Percentiles rank a stretch among this genome's conserved stretches.
Conservation (phyloP, 2,329 filamentous ascomycete genomes). For the Aschersonia sp. region DNA sequence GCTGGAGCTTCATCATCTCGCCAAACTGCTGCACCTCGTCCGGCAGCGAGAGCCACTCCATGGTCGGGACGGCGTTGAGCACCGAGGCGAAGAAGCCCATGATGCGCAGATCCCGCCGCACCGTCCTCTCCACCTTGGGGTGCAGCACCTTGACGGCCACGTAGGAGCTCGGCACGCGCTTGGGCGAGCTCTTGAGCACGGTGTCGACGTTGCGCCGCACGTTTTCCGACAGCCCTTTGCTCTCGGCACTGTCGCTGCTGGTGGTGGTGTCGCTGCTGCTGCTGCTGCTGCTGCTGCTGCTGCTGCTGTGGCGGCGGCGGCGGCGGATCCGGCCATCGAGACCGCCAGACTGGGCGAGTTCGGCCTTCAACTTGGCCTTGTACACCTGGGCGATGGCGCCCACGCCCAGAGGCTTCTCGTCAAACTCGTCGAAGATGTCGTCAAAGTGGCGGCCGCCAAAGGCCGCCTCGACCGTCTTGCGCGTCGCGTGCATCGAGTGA, state of each 20-base stretch:
- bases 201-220: slow-evolving; percentile 72
- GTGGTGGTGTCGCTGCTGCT: no score
- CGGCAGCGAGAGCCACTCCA: slow-evolving; percentile 92
- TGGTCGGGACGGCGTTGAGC: slow-evolving; percentile 79
- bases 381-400: slow-evolving; percentile 97
- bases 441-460: slow-evolving; percentile 71
- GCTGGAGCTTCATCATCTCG: slow-evolving; percentile 96
- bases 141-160: slow-evolving; percentile 95
- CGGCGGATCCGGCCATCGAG: slow-evolving; percentile 26
- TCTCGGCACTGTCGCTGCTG: slow-evolving; percentile 11
- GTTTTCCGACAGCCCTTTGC: slow-evolving; percentile 41
- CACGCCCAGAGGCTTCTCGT: slow-evolving; percentile 78
- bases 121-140: slow-evolving; percentile 75
- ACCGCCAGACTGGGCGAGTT: slow-evolving; percentile 50
- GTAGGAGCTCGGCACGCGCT: slow-evolving; percentile 75
- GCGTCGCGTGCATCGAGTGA: slow-evolving; percentile 70
- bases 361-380: slow-evolving; percentile 77
- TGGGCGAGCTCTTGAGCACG: slow-evolving; percentile 73
- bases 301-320: no score
- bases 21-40: slow-evolving; percentile 91
- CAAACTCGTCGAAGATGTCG: slow-evolving; percentile 92
- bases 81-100: slow-evolving; percentile 82
- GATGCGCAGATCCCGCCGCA: slow-evolving; percentile 81
- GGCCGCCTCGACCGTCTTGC: slow-evolving; percentile 62
- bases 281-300: no score